Conservation (phyloP, 495 filamentous ascomycete species). For the Talaromyces trachyspermus region DNA sequence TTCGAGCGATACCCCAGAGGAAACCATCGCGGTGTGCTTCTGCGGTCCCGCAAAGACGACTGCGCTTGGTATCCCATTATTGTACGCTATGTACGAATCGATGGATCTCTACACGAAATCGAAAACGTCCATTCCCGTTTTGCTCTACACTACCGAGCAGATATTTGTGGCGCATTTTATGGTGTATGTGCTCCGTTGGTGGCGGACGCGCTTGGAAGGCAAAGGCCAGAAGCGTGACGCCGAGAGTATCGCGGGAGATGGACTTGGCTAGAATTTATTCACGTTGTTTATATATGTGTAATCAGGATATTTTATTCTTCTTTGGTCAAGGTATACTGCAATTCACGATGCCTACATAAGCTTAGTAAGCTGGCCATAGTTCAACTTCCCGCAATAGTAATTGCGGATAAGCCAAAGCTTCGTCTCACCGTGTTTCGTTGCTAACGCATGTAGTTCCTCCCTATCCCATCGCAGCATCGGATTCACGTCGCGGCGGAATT, state of each 20-base stretch:
- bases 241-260: conserved; percentile 5
- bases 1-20: conserved; percentile 38
- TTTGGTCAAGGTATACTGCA: not conserved
- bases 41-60: conserved; percentile 52
- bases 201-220: conserved; percentile 29
- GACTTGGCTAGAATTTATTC: not conserved
- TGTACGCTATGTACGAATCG: conserved; percentile 47
- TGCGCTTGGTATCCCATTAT: conserved; percentile 43
- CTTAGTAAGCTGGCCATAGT: too few relatives aligned
- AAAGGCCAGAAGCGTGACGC: conserved; percentile 11
- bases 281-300: not conserved
- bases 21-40: conserved; percentile 49
- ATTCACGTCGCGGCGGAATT: too few relatives aligned
- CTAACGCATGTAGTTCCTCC: too few relatives aligned
- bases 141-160: conserved; percentile 51
- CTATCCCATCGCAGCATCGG: too few relatives aligned
- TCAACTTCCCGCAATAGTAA: too few relatives aligned
- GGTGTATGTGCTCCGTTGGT: conserved; percentile 44
- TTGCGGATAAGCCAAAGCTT: too few relatives aligned
- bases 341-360: not conserved
- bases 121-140: conserved; percentile 45
- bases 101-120: conserved; percentile 42
- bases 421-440: too few relatives aligned
- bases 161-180: conserved; percentile 49
- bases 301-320: not conserved